phyloP scores from a whole-genome alignment of 106 monocot species.

The Dactylorhiza incarnata region DNA sequence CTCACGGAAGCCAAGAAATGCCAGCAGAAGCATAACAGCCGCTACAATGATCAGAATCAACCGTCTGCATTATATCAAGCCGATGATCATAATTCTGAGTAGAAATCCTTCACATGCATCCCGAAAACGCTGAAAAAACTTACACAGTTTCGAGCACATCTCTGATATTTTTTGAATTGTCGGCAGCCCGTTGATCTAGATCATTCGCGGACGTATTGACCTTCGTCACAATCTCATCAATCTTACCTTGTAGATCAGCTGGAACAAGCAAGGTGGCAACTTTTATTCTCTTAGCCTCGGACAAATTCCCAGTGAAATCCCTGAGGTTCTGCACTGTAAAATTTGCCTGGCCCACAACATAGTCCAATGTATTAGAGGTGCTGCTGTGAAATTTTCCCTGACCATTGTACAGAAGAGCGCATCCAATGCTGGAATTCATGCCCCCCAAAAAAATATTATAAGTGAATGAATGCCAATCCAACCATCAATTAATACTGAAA shows the following conservation, averaged over 20 bases:
- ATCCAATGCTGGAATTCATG: constrained; percentile 45
- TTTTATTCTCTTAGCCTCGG: constrained; percentile 43
- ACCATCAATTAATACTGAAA: background rate
- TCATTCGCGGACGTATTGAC: constrained; percentile 47
- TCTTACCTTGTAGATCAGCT: constrained; percentile 29
- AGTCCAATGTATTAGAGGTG: constrained; percentile 56
- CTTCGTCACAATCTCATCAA: constrained; percentile 44
- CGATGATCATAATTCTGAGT: background rate
- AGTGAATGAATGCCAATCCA: background rate
- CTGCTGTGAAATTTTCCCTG: constrained; percentile 61
- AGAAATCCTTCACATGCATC: background rate
- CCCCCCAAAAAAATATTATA: background rate
- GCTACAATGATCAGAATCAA: constrained; percentile 40
- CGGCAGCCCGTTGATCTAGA: constrained; percentile 19
- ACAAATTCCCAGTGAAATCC: constrained; percentile 55
- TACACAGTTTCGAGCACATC: constrained; percentile 41
- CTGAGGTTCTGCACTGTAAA: constrained; percentile 53
- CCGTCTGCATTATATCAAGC: constrained; percentile 21
- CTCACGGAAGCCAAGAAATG: constrained; percentile 86
- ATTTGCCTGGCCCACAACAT: constrained; percentile 58
- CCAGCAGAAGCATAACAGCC: constrained; percentile 60
- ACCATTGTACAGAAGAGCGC: constrained; percentile 48
- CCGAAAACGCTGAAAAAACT: background rate
- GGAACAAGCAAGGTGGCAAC: constrained; percentile 50
- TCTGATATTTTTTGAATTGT: constrained; percentile 52